Conservation (phyloP, 2,329 filamentous ascomycete genomes). For the Neonectria ditissima region DNA sequence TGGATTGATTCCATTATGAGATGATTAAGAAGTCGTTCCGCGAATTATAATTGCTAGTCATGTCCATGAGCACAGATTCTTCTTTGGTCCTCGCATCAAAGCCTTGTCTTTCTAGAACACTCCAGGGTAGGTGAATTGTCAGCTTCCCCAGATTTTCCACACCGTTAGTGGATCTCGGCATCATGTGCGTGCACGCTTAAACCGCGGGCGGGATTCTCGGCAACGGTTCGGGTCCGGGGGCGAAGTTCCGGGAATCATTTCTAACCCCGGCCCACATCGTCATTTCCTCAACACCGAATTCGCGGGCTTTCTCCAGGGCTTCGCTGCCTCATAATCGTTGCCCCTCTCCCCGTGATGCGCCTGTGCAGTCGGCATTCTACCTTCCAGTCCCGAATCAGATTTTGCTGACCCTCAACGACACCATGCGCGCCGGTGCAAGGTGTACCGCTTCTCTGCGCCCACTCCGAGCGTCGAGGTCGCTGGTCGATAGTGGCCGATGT, state of each 20-base stretch:
- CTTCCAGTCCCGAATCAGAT: constrained; percentile 10
- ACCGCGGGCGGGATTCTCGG: constrained; percentile 37
- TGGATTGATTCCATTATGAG: background rate
- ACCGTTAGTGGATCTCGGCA: constrained; percentile 32
- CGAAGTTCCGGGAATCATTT: constrained; percentile 41
- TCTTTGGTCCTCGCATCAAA: background rate
- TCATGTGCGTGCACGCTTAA: constrained; percentile 39
- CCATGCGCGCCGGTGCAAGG: constrained; percentile 37
- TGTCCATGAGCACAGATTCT: constrained; percentile 19
- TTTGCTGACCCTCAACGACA: constrained; percentile 20
- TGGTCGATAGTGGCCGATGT: constrained; percentile 33
- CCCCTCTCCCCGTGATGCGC: constrained; percentile 21
- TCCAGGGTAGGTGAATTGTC: constrained; percentile 31
- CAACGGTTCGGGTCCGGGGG: constrained; percentile 30
- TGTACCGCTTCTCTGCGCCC: constrained; percentile 35
- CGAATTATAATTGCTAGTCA: background rate
- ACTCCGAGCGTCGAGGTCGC: constrained; percentile 25
- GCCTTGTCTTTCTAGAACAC: constrained; percentile 11
- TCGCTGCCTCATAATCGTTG: constrained; percentile 22
- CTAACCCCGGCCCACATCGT: constrained; percentile 44
- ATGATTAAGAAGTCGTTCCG: background rate
- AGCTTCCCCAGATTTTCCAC: constrained; percentile 9
- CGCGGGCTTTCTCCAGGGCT: constrained; percentile 38
- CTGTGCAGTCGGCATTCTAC: constrained; percentile 17
- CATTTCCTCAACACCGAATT: constrained; percentile 43